Conservation (phyloP, 805 yeast species). For the Pichia manshurica region DNA sequence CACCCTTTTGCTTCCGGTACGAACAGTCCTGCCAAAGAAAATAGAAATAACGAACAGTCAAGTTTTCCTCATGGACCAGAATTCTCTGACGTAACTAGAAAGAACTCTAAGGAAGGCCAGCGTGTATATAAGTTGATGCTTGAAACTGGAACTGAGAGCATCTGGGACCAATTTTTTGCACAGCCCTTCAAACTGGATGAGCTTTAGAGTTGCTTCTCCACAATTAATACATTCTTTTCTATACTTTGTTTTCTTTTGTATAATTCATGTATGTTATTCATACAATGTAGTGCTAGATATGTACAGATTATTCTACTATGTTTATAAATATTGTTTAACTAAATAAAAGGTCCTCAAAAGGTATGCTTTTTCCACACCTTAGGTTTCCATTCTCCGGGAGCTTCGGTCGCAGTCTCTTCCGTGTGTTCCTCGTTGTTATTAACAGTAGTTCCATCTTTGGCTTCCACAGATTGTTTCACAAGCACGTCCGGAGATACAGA, state of each 20-base stretch:
- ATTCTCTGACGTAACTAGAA: neutral
- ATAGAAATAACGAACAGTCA: neutral
- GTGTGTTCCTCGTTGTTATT: too few relatives aligned
- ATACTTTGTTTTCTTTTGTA: neutral
- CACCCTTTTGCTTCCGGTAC: neutral
- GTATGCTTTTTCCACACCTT: conserved; percentile 11
- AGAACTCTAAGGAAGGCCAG: conserved; percentile 41
- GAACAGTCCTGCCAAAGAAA: neutral
- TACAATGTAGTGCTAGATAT: neutral
- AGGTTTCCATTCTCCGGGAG: conserved; percentile 1
- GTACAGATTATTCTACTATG: neutral
- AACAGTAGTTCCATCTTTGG: neutral
- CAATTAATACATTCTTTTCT: too few relatives aligned
- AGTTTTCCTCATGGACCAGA: neutral
- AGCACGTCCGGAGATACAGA: too few relatives aligned
- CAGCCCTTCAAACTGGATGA: conserved; percentile 21
- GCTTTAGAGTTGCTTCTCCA: neutral
- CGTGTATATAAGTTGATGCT: conserved; percentile 54
- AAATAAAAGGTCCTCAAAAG: neutral
- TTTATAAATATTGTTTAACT: neutral
- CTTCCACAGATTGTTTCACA: too few relatives aligned
- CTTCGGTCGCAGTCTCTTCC: neutral
- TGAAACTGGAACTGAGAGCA: conserved; percentile 58
- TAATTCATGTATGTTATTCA: neutral
- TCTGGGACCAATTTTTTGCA: conserved; percentile 62